Percentiles rank a stretch among this genome's conserved stretches.
Conservation (phyloP, 2,329 filamentous ascomycete genomes). For the Beauveria rudraprayagi region DNA sequence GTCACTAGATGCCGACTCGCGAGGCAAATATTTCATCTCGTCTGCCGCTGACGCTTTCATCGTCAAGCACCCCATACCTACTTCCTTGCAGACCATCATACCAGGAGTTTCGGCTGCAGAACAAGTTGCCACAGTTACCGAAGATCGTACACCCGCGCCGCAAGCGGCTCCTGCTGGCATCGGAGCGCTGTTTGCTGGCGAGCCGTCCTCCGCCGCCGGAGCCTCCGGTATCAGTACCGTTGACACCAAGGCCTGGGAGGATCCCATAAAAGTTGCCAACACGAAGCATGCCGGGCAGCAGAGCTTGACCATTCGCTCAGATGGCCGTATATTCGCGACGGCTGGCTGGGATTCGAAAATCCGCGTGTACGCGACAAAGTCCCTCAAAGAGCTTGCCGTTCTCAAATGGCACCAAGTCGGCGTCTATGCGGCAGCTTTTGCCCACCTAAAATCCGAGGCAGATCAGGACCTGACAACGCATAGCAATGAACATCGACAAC, state of each 20-base stretch:
- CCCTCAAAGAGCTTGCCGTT: slow-evolving; percentile 80
- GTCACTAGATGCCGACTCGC: slow-evolving; percentile 54
- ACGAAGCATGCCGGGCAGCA: slow-evolving; percentile 92
- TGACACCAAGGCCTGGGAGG: slow-evolving; percentile 25
- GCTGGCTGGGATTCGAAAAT: slow-evolving; percentile 85
- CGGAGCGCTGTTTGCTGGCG: slow-evolving; percentile 1
- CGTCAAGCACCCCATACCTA: slow-evolving; percentile 63
- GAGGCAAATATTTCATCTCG: slow-evolving; percentile 58
- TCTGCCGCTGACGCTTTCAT: slow-evolving; percentile 76
- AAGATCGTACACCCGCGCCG: background rate
- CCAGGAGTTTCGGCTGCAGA: background rate
- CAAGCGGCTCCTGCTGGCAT: background rate
- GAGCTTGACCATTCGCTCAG: slow-evolving; percentile 64
- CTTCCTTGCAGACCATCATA: slow-evolving; percentile 14
- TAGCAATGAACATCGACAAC: background rate
- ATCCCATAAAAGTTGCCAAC: slow-evolving; percentile 54
- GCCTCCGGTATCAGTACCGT: background rate
- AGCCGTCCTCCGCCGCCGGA: slow-evolving; percentile 8
- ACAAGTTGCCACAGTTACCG: too few relatives aligned
- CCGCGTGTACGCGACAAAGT: slow-evolving; percentile 72
- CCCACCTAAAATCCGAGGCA: slow-evolving; percentile 26
- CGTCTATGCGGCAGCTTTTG: slow-evolving; percentile 75
- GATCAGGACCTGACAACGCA: background rate
- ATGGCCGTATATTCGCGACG: slow-evolving; percentile 77
- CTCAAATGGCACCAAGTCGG: slow-evolving; percentile 91